Evolutionary conservation across 805 yeast genomes (phyloP), one percentile per base, ranked within the genome.

Genomic region (Metschnikowia shivogae): DNA sequence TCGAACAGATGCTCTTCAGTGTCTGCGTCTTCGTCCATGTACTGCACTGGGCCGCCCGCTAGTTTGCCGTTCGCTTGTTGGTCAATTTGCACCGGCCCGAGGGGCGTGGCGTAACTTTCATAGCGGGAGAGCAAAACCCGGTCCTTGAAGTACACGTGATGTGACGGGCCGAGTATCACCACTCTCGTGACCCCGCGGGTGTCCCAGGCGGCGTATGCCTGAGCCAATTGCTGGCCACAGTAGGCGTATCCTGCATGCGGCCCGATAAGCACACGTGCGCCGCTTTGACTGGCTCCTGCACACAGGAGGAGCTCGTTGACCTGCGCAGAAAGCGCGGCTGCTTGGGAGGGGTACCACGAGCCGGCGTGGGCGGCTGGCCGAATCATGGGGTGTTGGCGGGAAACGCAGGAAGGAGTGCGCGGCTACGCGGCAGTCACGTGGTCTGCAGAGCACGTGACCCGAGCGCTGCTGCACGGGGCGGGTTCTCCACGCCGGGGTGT

Each of bases 1-100:
- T 93, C 99, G 57, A 93, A 79, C 42, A 93, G 84, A 62, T 93
- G 99, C 61, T 93, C 99, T 13, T 84, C 85, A 47, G 82, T 80
- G 61, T 93, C 99, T 11, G 73, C 73, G 0, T 70, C 75, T 1
- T 62, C 50, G 24, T 72, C 62, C 95, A 89, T 85, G 44, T 60
- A 63, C 46, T 70, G 67, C 50, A 86, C 82, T 5, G 73, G 51
- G 1, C 31, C 46, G 6, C 29, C 27, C n/a, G 72, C 46, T 33
- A 84, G 58, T 13, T 65, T 54, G 1, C 61, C 44, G 19, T 70
- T 65, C 1, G 70, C 56, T 9, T 72, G 77, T 0, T 58, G 60
- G 60, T 92, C 97, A 13, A 92, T 86, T 0, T 72, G 68, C 2
- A 93, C 58, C 26, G 76, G 59, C 0, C 99, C 99, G 14, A 90